phyloP scores from a whole-genome alignment of 2,329 filamentous ascomycete species.

The Pseudocercospora macadamiae region DNA sequence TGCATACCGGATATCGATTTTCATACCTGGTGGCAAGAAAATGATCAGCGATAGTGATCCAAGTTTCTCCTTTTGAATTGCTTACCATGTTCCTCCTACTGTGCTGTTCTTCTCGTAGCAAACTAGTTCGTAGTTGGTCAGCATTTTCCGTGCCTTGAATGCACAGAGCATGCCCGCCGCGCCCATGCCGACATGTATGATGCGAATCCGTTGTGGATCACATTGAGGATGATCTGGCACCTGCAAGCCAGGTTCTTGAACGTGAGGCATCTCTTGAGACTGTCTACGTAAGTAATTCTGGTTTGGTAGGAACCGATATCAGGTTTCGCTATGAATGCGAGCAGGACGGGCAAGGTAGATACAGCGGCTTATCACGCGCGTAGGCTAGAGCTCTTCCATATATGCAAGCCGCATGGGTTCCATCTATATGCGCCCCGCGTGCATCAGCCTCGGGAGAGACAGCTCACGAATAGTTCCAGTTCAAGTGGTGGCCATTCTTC shows the following conservation, averaged over 20 bases:
- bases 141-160: conserved; percentile 21
- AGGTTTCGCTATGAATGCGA: no score
- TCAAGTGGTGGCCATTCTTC: no score
- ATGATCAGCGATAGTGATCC: no score
- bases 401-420: no score
- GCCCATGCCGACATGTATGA: conserved; percentile 29
- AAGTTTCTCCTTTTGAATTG: no score
- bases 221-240: conserved; percentile 27
- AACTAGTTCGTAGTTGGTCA: conserved; percentile 38
- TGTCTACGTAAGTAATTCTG: no score
- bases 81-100: conserved; percentile 42
- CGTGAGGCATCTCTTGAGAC: conserved; percentile 22
- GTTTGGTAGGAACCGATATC: no score
- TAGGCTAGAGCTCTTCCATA: no score
- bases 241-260: conserved; percentile 19
- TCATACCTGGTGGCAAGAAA: conserved; percentile 43
- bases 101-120: conserved; percentile 46
- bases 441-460: background rate
- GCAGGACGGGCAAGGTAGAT: no score
- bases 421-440: no score
- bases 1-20: conserved; percentile 5
- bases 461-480: no score
- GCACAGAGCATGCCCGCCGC: conserved; percentile 22
- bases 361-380: no score
- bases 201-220: conserved; percentile 22